Conservation (phyloP, 148 eudicot genomes). For the Vaccinium macrocarpon region DNA sequence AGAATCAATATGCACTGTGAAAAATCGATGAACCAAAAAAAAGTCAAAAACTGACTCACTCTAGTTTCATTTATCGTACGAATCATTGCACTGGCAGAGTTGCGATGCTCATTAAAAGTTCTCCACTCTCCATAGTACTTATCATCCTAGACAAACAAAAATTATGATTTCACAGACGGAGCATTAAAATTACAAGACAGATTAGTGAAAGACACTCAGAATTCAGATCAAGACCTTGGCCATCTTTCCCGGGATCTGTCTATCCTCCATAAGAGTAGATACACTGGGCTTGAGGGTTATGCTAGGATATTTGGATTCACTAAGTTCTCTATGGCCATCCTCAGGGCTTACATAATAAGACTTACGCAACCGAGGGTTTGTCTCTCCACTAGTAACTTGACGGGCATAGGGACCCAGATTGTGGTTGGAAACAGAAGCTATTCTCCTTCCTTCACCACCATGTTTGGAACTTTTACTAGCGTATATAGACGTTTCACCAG, state of each 20-base stretch:
- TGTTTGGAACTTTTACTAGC: slow-evolving; percentile 24
- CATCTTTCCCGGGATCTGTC: slow-evolving; percentile 32
- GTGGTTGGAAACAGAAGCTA: slow-evolving; percentile 27
- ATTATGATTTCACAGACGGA: slow-evolving; percentile 16
- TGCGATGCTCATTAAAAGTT: slow-evolving; percentile 28
- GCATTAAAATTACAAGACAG: slow-evolving; percentile 8
- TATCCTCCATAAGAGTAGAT: slow-evolving; percentile 32
- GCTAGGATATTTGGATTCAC: slow-evolving; percentile 38
- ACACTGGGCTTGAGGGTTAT: slow-evolving; percentile 29
- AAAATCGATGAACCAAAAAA: background rate
- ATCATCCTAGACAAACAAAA: slow-evolving; percentile 41
- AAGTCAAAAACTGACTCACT: slow-evolving; percentile 30
- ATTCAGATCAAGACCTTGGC: slow-evolving; percentile 39
- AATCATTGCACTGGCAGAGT: slow-evolving; percentile 32
- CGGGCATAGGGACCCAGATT: slow-evolving; percentile 32
- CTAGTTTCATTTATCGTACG: slow-evolving; percentile 41
- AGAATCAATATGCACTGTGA: slow-evolving; percentile 9
- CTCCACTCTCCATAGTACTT: slow-evolving; percentile 40
- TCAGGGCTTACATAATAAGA: slow-evolving; percentile 27
- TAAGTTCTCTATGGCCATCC: slow-evolving; percentile 30
- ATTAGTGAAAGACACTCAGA: background rate
- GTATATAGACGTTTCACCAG: slow-evolving; percentile 27
- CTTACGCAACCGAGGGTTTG: slow-evolving; percentile 32
- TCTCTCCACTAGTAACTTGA: slow-evolving; percentile 27
- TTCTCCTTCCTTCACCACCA: slow-evolving; percentile 26